Evolutionary conservation across 1,284 basidiomycete species (phyloP), one percentile per base, ranked within the genome.

Genomic region (Cyathus olla): DNA sequence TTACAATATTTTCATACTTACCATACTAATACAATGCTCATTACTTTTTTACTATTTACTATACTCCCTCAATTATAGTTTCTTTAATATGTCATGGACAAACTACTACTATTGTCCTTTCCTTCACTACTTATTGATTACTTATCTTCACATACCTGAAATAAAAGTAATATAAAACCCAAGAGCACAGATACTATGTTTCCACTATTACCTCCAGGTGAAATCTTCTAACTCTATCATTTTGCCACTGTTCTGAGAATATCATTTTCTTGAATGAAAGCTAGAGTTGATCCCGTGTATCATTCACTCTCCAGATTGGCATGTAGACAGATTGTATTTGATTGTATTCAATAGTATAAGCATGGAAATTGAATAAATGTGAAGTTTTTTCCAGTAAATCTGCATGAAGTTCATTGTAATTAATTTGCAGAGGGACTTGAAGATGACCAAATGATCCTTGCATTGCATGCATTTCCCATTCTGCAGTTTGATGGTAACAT

Each of bases 361-460:
- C n/a, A n/a, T n/a, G n/a, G n/a, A n/a, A n/a, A n/a, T n/a, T 60
- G 54, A 24, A 83, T 82, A 60, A 84, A 76, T 68, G 80, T 84
- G 42, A 76, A 68, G 0, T 80, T 8, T 55, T 69, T 56, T 82
- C 75, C 4, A 83, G 60, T 0, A 83, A 59, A 37, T 76, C 66
- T 5, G 50, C 68, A 11, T 71, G 63, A 10, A 40, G 27, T 9
- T 69, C 51, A 8, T 59, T 48, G 60, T 81, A 48, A 50, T 69
- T 64, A 28, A 80, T 72, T 17, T 71, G 60, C 3, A 84, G 61
- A 8, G 80, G 83, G 1, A 84, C 40, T 4, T 73, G 67, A 6
- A 85, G 71, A 1, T 75, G 59, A 3, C 80, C 77, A 73, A 85
- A 85, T 10, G 77, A 75, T 9, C 80, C 81, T 65, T 84, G 83